A percentile compares a stretch with the other conserved stretches of the same genome.
phyloP scores from a whole-genome alignment of 2,329 filamentous ascomycete species.

The Xylaria sp. region DNA sequence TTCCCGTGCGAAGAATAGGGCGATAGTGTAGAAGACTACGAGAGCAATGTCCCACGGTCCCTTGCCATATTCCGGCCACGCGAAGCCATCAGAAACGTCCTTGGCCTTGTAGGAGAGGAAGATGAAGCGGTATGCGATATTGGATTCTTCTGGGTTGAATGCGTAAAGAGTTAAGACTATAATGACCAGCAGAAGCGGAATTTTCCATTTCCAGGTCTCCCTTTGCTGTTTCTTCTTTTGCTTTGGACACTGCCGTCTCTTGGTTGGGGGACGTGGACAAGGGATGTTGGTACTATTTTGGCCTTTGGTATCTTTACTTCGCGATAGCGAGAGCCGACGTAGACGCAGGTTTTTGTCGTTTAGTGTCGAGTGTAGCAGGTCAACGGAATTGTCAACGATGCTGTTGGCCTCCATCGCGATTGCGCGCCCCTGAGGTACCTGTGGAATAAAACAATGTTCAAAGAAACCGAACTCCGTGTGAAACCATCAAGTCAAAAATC shows the following conservation, averaged over 20 bases:
- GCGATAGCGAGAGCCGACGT: background rate
- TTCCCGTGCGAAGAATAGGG: conserved; percentile 91
- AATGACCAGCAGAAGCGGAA: conserved; percentile 62
- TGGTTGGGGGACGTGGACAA: background rate
- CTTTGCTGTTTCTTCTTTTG: background rate
- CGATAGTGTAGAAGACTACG: conserved; percentile 85
- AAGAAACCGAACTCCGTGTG: no score
- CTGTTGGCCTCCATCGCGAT: conserved; percentile 1
- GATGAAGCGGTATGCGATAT: conserved; percentile 67
- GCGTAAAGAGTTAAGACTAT: conserved; percentile 63
- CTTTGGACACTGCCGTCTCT: background rate
- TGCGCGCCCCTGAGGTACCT: no score
- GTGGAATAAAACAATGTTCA: no score
- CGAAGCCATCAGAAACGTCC: conserved; percentile 1
- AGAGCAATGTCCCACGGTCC: conserved; percentile 84
- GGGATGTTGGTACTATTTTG: background rate
- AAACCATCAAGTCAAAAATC: no score
- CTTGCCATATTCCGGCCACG: conserved; percentile 69
- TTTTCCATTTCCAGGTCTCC: conserved; percentile 39
- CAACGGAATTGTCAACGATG: background rate
- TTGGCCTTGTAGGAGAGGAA: conserved; percentile 73
- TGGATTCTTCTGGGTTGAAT: conserved; percentile 66
- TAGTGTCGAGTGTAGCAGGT: background rate
- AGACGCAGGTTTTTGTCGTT: background rate
- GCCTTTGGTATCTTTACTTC: background rate